A percentile compares a stretch with the other conserved stretches of the same genome.
Conservation (phyloP, 768 basidiomycete species). For the Harrya chromipes region DNA sequence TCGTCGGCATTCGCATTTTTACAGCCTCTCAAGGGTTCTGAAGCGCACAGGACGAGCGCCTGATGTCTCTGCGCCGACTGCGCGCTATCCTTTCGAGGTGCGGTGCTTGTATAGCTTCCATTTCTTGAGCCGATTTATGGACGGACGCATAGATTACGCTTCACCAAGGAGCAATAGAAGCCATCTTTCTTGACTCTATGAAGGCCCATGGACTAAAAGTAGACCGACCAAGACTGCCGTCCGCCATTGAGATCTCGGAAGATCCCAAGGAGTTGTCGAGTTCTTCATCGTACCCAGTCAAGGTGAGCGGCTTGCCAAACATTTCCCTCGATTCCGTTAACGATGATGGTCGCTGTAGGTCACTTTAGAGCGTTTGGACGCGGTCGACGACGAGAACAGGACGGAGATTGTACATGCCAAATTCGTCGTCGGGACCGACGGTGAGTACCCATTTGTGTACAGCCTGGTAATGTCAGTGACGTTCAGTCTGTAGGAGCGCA, state of each 20-base stretch:
- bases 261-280: slow-evolving; percentile 38
- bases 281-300: slow-evolving; percentile 29
- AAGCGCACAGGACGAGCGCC: slow-evolving; percentile 63
- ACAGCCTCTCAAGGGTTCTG: background rate
- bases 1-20: background rate
- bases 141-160: slow-evolving; percentile 29
- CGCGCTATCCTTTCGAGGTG: slow-evolving; percentile 75
- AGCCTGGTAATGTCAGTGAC: background rate
- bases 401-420: slow-evolving; percentile 35
- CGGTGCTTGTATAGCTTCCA: background rate
- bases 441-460: slow-evolving; percentile 11
- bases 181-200: slow-evolving; percentile 42
- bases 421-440: slow-evolving; percentile 38
- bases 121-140: background rate
- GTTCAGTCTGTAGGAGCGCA: slow-evolving; percentile 34
- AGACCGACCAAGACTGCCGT: slow-evolving; percentile 35
- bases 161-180: slow-evolving; percentile 42
- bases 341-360: slow-evolving; percentile 14
- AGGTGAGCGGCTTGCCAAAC: slow-evolving; percentile 11
- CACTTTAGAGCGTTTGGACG: slow-evolving; percentile 21
- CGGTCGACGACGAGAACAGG: slow-evolving; percentile 25
- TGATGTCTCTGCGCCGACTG: slow-evolving; percentile 60
- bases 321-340: background rate
- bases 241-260: slow-evolving; percentile 31
- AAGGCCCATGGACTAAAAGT: slow-evolving; percentile 26